Conservation (phyloP, 768 basidiomycete genomes). For the Cyathus striatus region DNA sequence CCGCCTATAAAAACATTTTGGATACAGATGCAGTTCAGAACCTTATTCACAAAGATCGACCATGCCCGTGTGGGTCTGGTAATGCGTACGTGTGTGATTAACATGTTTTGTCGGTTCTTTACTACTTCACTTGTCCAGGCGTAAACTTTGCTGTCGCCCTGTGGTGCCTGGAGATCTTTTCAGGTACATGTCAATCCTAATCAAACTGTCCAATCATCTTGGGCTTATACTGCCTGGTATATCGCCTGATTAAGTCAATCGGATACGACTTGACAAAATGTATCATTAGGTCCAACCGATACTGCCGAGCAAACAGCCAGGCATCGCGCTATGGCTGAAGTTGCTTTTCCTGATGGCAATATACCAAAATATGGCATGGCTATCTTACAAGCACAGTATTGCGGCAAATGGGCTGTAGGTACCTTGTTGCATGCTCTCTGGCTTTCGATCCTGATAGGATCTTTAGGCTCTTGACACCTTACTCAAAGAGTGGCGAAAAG, state of each 20-base stretch:
- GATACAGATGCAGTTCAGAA: slow-evolving; percentile 62
- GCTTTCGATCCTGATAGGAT: neutral
- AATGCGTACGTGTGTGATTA: slow-evolving; percentile 38
- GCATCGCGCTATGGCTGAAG: slow-evolving; percentile 54
- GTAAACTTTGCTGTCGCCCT: slow-evolving; percentile 35
- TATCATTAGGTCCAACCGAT: slow-evolving; percentile 56
- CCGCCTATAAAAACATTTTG: slow-evolving; percentile 70
- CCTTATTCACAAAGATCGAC: slow-evolving; percentile 64
- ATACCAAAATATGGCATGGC: slow-evolving; percentile 59
- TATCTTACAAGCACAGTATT: slow-evolving; percentile 59
- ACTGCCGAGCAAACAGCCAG: slow-evolving; percentile 55
- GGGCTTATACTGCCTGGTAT: slow-evolving; percentile 80
- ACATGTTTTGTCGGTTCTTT: slow-evolving; percentile 1
- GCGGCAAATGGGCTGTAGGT: slow-evolving; percentile 82
- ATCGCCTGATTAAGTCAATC: neutral
- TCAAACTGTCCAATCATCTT: slow-evolving; percentile 87
- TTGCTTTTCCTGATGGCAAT: slow-evolving; percentile 56
- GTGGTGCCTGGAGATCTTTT: slow-evolving; percentile 64
- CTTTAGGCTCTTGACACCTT: slow-evolving; percentile 62
- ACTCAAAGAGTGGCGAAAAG: slow-evolving; percentile 63
- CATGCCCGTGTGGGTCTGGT: slow-evolving; percentile 65
- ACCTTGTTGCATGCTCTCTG: neutral
- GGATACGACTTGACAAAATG: neutral
- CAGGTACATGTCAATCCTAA: slow-evolving; percentile 74
- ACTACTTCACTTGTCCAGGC: slow-evolving; percentile 19